Base-by-base conservation (phyloP, 2,329 filamentous ascomycete genomes). In the Sporothrix humicola region DNA sequence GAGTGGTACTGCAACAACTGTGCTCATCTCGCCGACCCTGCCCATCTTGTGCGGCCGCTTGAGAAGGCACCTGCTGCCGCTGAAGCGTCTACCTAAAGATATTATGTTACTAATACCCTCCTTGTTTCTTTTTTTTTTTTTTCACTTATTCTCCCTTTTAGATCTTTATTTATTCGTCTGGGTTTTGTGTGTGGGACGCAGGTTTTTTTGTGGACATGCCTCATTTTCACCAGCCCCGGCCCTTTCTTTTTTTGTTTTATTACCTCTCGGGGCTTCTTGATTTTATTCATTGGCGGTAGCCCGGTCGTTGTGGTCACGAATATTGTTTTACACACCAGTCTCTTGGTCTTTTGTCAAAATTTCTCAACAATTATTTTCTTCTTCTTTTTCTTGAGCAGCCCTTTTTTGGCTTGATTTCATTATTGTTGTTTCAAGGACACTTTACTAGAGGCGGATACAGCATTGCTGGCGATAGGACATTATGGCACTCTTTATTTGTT, bases 1-100 rank as follows among this genome's bases (percentile, higher is more conserved):
- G 59, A 71, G n/a, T 78, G 85, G 86, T 79, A 80, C 46, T 87
- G 85, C 77, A 85, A 86, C 75, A 74, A 79, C 23, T 87, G 85
- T 73, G 79, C 73, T 3, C 75, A 74, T 54, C 54, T 75, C 12
- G 73, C 75, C 44, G 68, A 73, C 13, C 54, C 68, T 13, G 42
- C 26, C 6, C 65, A 61, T 4, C 54, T 68, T 26, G 71, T 72
- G 31, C 71, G 42, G 37, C 71, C 71, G n/a, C 61, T 68, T 15
- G 44, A 71, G 17, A 42, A 48, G 13, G 23, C n/a, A 13, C 20
- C 23, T 56, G 46, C 46, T 48, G 46, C 31, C 31, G 31, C 31
- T 37, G 31, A 37, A 37, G 31, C 31, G 31, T 37, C 31, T 37
- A 37, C 4, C 31, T 37, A 37, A 37, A 37, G 31, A 37, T 37